Conservation (phyloP, 2,329 filamentous ascomycete genomes). For the Fusarium sp. region DNA sequence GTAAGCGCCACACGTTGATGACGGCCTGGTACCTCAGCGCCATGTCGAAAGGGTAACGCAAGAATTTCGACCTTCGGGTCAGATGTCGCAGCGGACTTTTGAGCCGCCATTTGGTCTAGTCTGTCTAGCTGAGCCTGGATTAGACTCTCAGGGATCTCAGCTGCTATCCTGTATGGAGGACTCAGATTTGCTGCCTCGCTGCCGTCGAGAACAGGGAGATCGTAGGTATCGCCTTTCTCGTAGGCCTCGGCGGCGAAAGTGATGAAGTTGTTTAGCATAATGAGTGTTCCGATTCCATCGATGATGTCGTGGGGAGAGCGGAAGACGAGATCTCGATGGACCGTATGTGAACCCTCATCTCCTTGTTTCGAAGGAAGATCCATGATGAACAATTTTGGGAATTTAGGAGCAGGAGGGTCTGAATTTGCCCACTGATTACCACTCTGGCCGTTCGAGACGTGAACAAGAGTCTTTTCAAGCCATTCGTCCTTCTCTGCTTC, state of each 20-base stretch:
- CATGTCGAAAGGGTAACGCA: conserved; percentile 41
- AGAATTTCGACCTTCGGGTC: conserved; percentile 4
- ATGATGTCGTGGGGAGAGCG: conserved; percentile 57
- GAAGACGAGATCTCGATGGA: conserved; percentile 53
- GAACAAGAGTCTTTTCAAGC: conserved; percentile 51
- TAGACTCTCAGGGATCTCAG: fast-evolving
- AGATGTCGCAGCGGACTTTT: conserved; percentile 12
- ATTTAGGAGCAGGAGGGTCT: conserved; percentile 52
- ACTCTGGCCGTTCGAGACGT: conserved; percentile 42
- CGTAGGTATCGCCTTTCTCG: conserved; percentile 14
- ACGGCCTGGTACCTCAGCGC: conserved; percentile 27
- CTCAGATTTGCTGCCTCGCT: conserved; percentile 33
- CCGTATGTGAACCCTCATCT: fast-evolving
- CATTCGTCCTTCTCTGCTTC: conserved; percentile 39
- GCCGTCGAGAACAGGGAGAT: conserved; percentile 37
- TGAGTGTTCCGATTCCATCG: conserved; percentile 57
- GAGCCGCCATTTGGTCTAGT: not conserved
- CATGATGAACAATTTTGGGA: conserved; percentile 54
- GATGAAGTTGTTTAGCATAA: conserved; percentile 52
- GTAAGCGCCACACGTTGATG: conserved; percentile 48
- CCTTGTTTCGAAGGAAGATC: not conserved
- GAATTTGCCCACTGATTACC: conserved; percentile 54
- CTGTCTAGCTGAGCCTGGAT: not conserved
- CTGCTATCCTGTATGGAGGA: conserved; percentile 25
- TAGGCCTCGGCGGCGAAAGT: conserved; percentile 45